These are phyloP conservation scores for Rubroboletus satanas DNA, from an alignment of 768 basidiomycete species.

Conservation along the genomic window DNA sequence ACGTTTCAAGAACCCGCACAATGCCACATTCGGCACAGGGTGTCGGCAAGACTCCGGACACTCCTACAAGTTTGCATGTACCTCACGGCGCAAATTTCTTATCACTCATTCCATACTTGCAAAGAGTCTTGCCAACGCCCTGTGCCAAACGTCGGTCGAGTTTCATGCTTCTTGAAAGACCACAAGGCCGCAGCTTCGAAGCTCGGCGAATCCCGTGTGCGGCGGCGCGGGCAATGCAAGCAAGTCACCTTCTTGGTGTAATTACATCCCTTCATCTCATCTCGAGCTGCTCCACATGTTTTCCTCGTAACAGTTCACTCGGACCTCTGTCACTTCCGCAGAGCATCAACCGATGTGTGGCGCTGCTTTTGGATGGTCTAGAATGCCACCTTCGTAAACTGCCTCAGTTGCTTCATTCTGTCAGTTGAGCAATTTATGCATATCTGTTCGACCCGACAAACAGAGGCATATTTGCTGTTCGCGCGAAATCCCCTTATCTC, in stretches of 20 bases:
- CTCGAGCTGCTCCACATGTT: neutral
- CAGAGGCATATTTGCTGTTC: slow-evolving; percentile 11
- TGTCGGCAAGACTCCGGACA: neutral
- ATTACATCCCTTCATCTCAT: neutral
- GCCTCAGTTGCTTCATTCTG: too few relatives aligned
- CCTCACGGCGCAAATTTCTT: too few relatives aligned
- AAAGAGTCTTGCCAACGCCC: too few relatives aligned
- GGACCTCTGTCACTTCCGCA: neutral
- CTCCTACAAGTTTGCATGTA: too few relatives aligned
- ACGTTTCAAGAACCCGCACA: neutral
- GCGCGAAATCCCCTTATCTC: neutral
- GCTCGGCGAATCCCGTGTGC: neutral
- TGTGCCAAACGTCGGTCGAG: too few relatives aligned
- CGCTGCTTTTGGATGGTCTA: neutral
- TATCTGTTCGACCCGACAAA: neutral
- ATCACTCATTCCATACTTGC: too few relatives aligned
- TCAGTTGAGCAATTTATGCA: neutral
- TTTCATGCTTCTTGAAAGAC: neutral
- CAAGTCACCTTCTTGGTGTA: neutral
- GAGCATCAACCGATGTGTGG: neutral
- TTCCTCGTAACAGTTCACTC: neutral
- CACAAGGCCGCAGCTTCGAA: neutral
- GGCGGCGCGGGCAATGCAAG: neutral
- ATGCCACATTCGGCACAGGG: neutral
- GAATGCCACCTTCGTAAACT: neutral